Percentiles rank a stretch among this genome's conserved stretches.
These are phyloP conservation scores for Zelonia costaricensis DNA, from an alignment of 208 protist species.

Conservation along the genomic window DNA sequence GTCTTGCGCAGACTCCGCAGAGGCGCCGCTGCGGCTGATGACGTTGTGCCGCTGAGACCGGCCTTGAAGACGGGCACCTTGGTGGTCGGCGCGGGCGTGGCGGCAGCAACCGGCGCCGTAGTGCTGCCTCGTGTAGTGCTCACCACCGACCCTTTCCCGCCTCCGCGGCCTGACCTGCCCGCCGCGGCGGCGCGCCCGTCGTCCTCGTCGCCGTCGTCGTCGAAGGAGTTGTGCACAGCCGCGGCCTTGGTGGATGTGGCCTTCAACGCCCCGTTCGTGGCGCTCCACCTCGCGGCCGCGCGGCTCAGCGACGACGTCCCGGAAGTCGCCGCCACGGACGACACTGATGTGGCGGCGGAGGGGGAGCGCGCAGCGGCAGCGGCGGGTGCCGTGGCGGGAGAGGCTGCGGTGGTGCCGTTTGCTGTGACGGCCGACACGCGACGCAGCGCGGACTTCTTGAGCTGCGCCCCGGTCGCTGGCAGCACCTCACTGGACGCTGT, in stretches of 20 bases:
- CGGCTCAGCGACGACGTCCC: not conserved
- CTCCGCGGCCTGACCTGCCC: too few species aligned
- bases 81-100: not conserved
- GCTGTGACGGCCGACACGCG: not conserved
- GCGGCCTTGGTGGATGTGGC: too few species aligned
- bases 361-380: too few species aligned
- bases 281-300: not conserved
- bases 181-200: too few species aligned
- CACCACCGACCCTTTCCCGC: too few species aligned
- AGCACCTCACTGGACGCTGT: not conserved
- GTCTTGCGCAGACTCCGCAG: too few species aligned
- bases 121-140: too few species aligned
- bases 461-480: not conserved
- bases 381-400: too few species aligned
- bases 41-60: not conserved
- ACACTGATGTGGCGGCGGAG: too few species aligned
- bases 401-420: too few species aligned
- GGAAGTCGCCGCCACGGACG: not conserved
- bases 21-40: not conserved
- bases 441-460: constrained; percentile 1
- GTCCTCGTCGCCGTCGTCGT: constrained; percentile 1
- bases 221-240: constrained; percentile 27
- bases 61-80: not conserved
- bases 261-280: too few species aligned
- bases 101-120: too few species aligned